Base-by-base conservation (phyloP, 164 flowering plant species). In the Pachysandra terminalis region DNA sequence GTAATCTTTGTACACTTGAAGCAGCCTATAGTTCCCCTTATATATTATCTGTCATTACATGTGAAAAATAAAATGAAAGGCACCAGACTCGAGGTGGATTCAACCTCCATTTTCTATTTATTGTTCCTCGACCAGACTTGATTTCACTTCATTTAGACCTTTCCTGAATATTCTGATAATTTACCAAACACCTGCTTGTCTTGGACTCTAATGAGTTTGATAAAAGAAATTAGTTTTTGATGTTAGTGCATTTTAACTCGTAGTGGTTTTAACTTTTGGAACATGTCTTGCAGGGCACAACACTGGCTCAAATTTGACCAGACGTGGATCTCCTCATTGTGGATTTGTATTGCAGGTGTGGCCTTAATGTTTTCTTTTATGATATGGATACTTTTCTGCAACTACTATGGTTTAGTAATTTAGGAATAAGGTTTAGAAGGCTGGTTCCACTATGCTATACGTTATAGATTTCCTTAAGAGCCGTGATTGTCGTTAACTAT, bases 291-390 rank as follows among this genome's bases (percentile, higher is more conserved):
- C 63, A 85, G 89, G 79, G 32, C 52, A 17, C 27, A 70, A 48
- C 10, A 0, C 24, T 56, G 62, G 66, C 52, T 69, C 74, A 67
- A 73, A n/a, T 41, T 56, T 53, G 32, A 56, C 70, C 16, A 23
- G 49, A n/a, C 77, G 56, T 60, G 75, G 70, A 26, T 70, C 77
- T 51, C 45, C 72, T 48, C 40, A 5, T 70, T 71, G 81, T 70
- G 61, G 51, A 57, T 77, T 85, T 68, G 25, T 49, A 25, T 64
- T 80, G 53, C 65, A 78, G 86, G 89, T 85, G 17, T 65, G 69
- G 10, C 21, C 26, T 28, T 19, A 32, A n/a, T 62, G 61, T 4
- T 21, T 63, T 67, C 26, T 55, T 49, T 4, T 27, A 6, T 53
- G 24, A 4, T 40, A 21, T 37, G 55, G 13, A 56, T 54, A 19